Base-by-base conservation (phyloP, 2,329 filamentous ascomycete species). In the Blastomyces percursus region DNA sequence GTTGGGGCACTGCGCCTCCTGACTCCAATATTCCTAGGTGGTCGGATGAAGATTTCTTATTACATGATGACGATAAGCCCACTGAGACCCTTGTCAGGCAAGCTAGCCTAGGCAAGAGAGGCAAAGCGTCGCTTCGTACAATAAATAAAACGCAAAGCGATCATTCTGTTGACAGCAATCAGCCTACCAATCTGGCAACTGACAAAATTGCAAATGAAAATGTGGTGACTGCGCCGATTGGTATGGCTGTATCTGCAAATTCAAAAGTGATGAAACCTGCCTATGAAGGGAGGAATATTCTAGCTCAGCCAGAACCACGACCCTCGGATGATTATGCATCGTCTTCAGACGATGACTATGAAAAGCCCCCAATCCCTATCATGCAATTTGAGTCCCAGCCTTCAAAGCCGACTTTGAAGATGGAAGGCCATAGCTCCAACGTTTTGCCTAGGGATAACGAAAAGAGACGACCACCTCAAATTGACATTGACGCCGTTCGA, bases 401-500 rank as follows among this genome's bases (percentile, higher is more conserved):
- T 62, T 62, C 21, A 57, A 58, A 54, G 51, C 59, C 40, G 55
- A 62, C n/a, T 42, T 68, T 57, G 61, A 68, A 55, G 61, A 61
- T 19, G 66, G 65, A 62, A 71, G 72, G 60, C 69, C 69, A 60
- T 2, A 35, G 24, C 32, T 60, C 50, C 12, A 40, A 21, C 24
- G 68, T 3, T 67, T 64, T 46, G 50, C 67, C 71, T 9, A 71
- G 70, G 8, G 72, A 73, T 8, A 77, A 75, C 62, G 71, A 74
- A 59, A 77, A 71, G 64, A 71, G 74, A 48, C 75, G 75, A 64
- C 92, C 93, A 40, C 89, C 90, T 3, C 84, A 84, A 44, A 78
- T 96, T 3, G 86, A 96, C 71, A 87, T 96, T 30, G 87, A 92
- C 70, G 89, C 89, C 3, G 89, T 96, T 3, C 84, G 86, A 66